A percentile compares a stretch with the other conserved stretches of the same genome.
These are phyloP conservation scores for Pythium dissimile DNA, from an alignment of 352 stramenopile genomes.

Conservation along the genomic window DNA sequence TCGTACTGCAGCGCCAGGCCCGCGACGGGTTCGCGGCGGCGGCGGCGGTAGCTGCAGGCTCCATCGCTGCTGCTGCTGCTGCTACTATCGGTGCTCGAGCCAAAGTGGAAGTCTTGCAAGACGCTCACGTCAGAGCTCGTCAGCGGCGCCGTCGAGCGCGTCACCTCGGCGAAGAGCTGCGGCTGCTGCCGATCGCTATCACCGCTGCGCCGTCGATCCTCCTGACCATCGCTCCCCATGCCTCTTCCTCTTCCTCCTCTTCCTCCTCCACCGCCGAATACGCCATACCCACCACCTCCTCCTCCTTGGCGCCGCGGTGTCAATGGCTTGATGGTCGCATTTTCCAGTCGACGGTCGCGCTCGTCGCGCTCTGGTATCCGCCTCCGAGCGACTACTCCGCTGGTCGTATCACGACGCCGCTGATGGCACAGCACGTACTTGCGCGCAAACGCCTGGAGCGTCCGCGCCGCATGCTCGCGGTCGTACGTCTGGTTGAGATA, in stretches of 20 bases:
- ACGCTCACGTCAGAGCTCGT: conserved; percentile 1
- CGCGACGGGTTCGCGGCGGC: neutral
- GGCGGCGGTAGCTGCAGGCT: no score
- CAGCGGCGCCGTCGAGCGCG: conserved; percentile 10
- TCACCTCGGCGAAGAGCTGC: neutral
- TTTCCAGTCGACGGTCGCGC: neutral
- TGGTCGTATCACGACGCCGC: neutral
- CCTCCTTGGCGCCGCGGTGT: neutral
- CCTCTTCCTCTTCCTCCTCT: neutral
- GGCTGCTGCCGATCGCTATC: neutral
- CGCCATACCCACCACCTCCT: neutral
- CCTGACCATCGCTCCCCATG: conserved; percentile 8
- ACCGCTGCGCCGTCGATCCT: neutral
- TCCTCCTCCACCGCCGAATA: neutral
- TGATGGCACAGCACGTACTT: neutral
- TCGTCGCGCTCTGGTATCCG: neutral
- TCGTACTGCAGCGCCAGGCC: conserved; percentile 31
- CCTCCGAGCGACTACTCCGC: neutral
- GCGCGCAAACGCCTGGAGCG: conserved; percentile 28
- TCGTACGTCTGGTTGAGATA: conserved; percentile 26
- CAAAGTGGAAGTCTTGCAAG: neutral
- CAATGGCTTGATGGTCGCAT: conserved; percentile 3
- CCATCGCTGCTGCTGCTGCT: neutral
- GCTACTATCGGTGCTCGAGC: neutral
- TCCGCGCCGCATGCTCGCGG: conserved; percentile 21